Conservation (phyloP, 1,284 basidiomycete genomes). For the Ustilago xerochloae region DNA sequence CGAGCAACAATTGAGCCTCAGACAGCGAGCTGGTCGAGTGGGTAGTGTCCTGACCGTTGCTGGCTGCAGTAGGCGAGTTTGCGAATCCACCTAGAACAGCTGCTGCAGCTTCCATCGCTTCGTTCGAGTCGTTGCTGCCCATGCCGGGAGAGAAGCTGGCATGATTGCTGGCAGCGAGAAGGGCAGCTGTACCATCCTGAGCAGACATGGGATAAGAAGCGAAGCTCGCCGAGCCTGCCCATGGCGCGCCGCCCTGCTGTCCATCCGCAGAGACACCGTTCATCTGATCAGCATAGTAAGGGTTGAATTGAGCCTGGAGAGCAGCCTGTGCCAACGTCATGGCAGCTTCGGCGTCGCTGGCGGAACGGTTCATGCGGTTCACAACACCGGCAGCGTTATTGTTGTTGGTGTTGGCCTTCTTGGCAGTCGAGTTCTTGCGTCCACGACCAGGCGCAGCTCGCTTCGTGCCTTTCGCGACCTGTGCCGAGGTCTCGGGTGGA, state of each 20-base stretch:
- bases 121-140: constrained; percentile 49
- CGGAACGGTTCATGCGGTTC: constrained; percentile 51
- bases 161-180: constrained; percentile 50
- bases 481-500: constrained; percentile 37
- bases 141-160: constrained; percentile 45
- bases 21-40: constrained; percentile 40
- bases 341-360: constrained; percentile 58
- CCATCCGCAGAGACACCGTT: constrained; percentile 18
- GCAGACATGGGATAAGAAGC: constrained; percentile 38
- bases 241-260: constrained; percentile 23
- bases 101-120: constrained; percentile 50
- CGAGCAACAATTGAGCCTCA: constrained; percentile 48
- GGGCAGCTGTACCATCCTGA: constrained; percentile 44
- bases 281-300: constrained; percentile 44
- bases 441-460: constrained; percentile 34
- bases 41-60: constrained; percentile 11
- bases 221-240: constrained; percentile 28
- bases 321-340: constrained; percentile 59
- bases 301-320: constrained; percentile 51
- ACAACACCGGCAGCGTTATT: constrained; percentile 36
- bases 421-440: constrained; percentile 41
- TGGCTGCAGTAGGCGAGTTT: constrained; percentile 21
- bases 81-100: constrained; percentile 51
- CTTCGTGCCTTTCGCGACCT: constrained; percentile 40
- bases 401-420: constrained; percentile 49